These are phyloP conservation scores for Paecilomyces niveus DNA, from an alignment of 2,329 filamentous ascomycete genomes.

Conservation along the genomic window DNA sequence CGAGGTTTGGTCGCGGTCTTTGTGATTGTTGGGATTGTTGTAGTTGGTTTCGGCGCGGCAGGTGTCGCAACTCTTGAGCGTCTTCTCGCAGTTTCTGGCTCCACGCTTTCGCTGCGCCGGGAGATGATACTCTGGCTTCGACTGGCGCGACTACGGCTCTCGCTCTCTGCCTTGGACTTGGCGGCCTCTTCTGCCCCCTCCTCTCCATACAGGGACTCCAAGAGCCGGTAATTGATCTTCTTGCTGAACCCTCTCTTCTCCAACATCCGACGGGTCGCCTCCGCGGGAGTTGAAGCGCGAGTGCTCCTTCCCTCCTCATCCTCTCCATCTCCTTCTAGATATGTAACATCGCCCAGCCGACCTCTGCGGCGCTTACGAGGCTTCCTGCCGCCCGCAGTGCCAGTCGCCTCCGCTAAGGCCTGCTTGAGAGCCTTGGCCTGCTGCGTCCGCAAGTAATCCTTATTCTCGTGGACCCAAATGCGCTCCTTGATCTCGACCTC, in stretches of 20 bases:
- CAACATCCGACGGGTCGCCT: slow-evolving; percentile 62
- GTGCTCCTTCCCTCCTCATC: slow-evolving; percentile 58
- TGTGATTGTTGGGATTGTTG: slow-evolving; percentile 1
- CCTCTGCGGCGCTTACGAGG: slow-evolving; percentile 45
- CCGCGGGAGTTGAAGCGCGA: slow-evolving; percentile 60
- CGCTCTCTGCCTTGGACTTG: slow-evolving; percentile 21
- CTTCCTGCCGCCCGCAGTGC: slow-evolving; percentile 26
- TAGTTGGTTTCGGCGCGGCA: slow-evolving; percentile 8
- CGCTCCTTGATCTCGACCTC: slow-evolving; percentile 80
- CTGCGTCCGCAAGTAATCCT: slow-evolving; percentile 81
- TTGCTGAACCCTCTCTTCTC: slow-evolving; percentile 63
- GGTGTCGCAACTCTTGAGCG: slow-evolving; percentile 12
- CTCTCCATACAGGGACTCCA: slow-evolving; percentile 34
- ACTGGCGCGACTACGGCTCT: slow-evolving; percentile 23
- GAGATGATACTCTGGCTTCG: slow-evolving; percentile 27
- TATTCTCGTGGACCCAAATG: slow-evolving; percentile 92
- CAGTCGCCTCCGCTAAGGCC: slow-evolving; percentile 53
- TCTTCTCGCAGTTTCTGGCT: slow-evolving; percentile 13
- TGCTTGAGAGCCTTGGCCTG: slow-evolving; percentile 75
- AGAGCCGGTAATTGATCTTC: slow-evolving; percentile 61
- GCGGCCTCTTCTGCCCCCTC: slow-evolving; percentile 21
- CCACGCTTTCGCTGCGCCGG: slow-evolving; percentile 21
- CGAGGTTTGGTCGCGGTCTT: slow-evolving; percentile 4
- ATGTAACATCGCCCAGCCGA: slow-evolving; percentile 40
- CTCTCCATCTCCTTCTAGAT: slow-evolving; percentile 39